Conservation (phyloP, 139 green algal species). For the Volvox africanus region DNA sequence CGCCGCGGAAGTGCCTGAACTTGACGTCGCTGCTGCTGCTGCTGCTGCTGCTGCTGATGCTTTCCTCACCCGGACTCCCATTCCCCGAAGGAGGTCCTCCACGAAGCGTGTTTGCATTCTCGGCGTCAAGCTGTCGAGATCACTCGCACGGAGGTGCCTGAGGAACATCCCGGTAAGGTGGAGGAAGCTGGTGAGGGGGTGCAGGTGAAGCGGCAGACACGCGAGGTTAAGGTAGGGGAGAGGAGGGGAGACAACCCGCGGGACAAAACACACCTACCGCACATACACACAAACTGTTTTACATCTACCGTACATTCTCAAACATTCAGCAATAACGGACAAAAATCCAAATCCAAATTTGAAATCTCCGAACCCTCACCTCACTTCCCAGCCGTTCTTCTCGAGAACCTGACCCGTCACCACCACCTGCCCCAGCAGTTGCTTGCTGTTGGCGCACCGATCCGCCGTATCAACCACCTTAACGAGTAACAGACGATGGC, state of each 20-base stretch:
- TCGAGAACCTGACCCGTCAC: constrained; percentile 53
- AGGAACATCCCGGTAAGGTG: neutral
- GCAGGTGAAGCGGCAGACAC: neutral
- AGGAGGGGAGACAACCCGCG: no score
- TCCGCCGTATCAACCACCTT: constrained; percentile 13
- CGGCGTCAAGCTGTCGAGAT: neutral
- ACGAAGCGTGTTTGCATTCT: neutral
- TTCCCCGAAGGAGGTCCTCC: constrained; percentile 9
- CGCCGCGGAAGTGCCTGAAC: neutral
- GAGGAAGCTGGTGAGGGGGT: neutral
- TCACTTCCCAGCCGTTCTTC: constrained; percentile 63
- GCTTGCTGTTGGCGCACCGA: constrained; percentile 41
- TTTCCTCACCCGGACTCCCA: neutral
- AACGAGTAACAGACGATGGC: no score
- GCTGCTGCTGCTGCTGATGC: neutral
- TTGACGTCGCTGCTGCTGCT: neutral
- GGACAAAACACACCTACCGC: neutral
- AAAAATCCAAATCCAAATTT: neutral
- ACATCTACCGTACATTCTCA: neutral
- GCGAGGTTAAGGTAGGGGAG: neutral
- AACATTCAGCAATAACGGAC: neutral
- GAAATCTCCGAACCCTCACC: neutral
- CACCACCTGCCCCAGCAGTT: constrained; percentile 31
- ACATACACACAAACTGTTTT: neutral
- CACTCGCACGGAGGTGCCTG: neutral